These are phyloP conservation scores for Persicaria tinctoria DNA, from an alignment of 148 eudicot species.

Conservation along the genomic window DNA sequence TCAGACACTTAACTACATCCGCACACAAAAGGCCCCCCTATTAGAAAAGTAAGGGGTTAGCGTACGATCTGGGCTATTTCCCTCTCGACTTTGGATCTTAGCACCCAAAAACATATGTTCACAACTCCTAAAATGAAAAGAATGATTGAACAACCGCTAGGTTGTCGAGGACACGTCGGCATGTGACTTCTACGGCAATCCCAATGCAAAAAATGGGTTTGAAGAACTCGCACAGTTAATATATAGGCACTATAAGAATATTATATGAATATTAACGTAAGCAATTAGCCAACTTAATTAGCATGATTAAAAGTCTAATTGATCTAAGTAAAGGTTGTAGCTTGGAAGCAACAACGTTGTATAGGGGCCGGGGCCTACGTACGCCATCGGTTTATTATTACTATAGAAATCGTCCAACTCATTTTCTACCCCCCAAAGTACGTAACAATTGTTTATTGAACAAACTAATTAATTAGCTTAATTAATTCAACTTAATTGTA, in stretches of 20 bases:
- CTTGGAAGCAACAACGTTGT: slow-evolving; percentile 10
- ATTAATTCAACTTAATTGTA: background rate
- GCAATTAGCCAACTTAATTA: background rate
- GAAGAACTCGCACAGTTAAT: too few species aligned
- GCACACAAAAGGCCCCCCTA: too few species aligned
- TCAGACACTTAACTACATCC: too few species aligned
- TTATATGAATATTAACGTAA: background rate
- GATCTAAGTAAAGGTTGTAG: background rate
- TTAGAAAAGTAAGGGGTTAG: background rate
- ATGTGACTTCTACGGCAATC: too few species aligned
- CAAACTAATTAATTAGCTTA: background rate
- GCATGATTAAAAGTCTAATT: background rate
- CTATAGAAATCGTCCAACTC: background rate
- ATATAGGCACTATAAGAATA: too few species aligned
- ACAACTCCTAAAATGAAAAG: too few species aligned
- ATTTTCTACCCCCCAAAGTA: background rate
- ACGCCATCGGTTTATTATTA: background rate
- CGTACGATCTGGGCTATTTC: slow-evolving; percentile 12
- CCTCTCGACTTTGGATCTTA: slow-evolving; percentile 16
- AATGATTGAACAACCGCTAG: too few species aligned
- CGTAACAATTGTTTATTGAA: background rate
- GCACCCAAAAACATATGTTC: slow-evolving; percentile 7
- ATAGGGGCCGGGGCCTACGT: too few species aligned
- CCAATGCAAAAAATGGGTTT: too few species aligned
- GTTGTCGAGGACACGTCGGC: too few species aligned